A percentile compares a stretch with the other conserved stretches of the same genome.
Conservation (phyloP, 2,329 filamentous ascomycete genomes). For the Madurella fahalii region DNA sequence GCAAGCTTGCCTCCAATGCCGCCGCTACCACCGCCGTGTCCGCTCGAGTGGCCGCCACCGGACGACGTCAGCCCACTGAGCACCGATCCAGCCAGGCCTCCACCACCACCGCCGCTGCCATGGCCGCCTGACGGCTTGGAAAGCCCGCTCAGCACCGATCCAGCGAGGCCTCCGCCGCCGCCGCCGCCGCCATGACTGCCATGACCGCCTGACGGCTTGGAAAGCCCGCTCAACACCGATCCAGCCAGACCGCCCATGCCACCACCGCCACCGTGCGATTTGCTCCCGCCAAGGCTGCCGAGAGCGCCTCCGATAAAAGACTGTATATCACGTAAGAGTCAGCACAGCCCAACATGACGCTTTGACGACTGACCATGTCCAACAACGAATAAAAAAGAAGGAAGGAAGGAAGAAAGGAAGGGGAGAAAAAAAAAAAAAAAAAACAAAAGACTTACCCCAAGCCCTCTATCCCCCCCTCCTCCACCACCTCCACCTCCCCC, state of each 20-base stretch:
- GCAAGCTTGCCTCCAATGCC: conserved; percentile 50
- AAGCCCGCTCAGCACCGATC: conserved; percentile 43
- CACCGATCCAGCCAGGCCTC: conserved; percentile 44
- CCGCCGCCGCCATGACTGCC: conserved; percentile 30
- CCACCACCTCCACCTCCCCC: conserved; percentile 45
- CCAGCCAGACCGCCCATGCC: conserved; percentile 41
- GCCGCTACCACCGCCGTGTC: conserved; percentile 30
- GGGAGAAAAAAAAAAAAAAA: background rate
- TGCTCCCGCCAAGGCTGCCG: conserved; percentile 42
- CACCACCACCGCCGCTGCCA: conserved; percentile 28
- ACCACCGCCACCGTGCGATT: conserved; percentile 28
- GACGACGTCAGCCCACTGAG: conserved; percentile 34
- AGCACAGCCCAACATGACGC: background rate
- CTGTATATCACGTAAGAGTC: conserved; percentile 13
- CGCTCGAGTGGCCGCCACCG: conserved; percentile 1
- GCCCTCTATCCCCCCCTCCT: conserved; percentile 51
- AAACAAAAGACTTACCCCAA: conserved; percentile 53
- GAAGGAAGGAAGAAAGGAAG: background rate
- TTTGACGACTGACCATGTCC: background rate
- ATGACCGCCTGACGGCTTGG: conserved; percentile 16
- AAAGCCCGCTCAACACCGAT: conserved; percentile 42
- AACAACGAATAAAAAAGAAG: background rate
- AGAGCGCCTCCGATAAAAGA: conserved; percentile 56
- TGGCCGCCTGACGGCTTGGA: conserved; percentile 16
- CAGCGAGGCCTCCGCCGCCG: conserved; percentile 39